phyloP scores from a whole-genome alignment of 192 early-diverging fungal genomes.

The Polychytrium aggregatum region DNA sequence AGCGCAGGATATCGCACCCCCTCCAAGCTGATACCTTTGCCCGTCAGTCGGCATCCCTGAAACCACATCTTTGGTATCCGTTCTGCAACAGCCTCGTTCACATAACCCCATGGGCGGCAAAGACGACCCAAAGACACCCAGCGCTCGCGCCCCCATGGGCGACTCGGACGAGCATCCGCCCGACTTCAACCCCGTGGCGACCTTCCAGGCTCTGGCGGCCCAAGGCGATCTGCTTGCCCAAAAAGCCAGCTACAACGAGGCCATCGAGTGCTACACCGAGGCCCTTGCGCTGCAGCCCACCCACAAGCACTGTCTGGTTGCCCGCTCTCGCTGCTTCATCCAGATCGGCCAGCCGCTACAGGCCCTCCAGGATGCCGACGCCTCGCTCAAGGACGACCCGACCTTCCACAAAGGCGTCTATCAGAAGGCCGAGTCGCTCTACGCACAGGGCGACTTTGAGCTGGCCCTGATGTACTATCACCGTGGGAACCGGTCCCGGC shows the following conservation, averaged over 20 bases:
- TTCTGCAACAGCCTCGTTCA: no score
- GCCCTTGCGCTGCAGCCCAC: slow-evolving; percentile 38
- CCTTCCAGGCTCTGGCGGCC: slow-evolving; percentile 40
- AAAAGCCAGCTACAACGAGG: slow-evolving; percentile 23
- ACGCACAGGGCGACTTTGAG: slow-evolving; percentile 52
- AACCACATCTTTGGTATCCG: no score
- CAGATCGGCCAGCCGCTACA: slow-evolving; percentile 31
- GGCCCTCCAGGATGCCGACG: slow-evolving; percentile 41
- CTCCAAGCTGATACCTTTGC: no score
- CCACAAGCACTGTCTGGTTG: slow-evolving; percentile 47
- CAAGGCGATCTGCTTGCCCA: slow-evolving; percentile 43
- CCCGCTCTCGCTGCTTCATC: slow-evolving; percentile 43
- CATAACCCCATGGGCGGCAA: no score
- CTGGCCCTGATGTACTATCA: slow-evolving; percentile 48
- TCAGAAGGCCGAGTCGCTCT: slow-evolving; percentile 51
- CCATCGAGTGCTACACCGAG: slow-evolving; percentile 34
- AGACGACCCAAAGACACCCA: no score
- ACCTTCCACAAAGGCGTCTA: slow-evolving; percentile 44
- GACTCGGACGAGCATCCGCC: no score
- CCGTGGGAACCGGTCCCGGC: slow-evolving; percentile 38
- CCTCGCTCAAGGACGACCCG: slow-evolving; percentile 28
- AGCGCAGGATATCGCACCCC: no score
- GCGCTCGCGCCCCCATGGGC: no score
- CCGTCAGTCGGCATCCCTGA: no score
- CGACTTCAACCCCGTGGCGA: slow-evolving; percentile 34